Conservation (phyloP, 257 asterid genomes). For the Rhazya stricta region DNA sequence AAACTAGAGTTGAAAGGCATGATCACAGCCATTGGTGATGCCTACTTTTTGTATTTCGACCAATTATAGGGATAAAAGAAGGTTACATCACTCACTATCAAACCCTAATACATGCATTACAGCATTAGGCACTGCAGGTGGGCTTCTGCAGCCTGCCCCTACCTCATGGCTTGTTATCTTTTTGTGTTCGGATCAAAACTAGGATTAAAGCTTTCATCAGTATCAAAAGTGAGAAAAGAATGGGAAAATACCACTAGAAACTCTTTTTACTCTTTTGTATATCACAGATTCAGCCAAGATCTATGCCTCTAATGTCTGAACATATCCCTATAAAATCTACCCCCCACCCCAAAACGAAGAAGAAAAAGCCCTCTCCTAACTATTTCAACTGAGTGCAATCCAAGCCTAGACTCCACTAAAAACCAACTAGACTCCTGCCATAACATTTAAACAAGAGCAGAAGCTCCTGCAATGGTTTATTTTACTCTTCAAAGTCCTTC, state of each 20-base stretch:
- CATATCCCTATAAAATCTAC: no score
- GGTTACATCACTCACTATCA: constrained; percentile 1
- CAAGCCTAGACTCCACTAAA: no score
- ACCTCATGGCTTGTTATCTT: neutral
- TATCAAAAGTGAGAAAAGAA: neutral
- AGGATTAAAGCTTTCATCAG: neutral
- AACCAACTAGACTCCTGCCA: no score
- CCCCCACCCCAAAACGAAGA: no score
- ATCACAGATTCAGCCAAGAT: neutral
- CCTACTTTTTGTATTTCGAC: neutral
- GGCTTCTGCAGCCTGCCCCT: neutral
- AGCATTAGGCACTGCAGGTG: neutral
- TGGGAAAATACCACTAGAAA: neutral
- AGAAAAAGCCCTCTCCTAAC: neutral
- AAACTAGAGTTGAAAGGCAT: neutral
- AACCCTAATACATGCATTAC: neutral
- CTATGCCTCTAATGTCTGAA: no score
- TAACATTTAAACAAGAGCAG: neutral
- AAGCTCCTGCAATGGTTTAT: neutral
- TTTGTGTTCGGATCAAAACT: no score
- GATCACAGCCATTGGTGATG: neutral
- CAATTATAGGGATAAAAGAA: neutral
- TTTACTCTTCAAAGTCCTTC: neutral
- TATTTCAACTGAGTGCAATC: neutral
- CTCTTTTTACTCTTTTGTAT: neutral